Base-by-base conservation (phyloP, 2,329 filamentous ascomycete species). In the Epichloe uncinata region DNA sequence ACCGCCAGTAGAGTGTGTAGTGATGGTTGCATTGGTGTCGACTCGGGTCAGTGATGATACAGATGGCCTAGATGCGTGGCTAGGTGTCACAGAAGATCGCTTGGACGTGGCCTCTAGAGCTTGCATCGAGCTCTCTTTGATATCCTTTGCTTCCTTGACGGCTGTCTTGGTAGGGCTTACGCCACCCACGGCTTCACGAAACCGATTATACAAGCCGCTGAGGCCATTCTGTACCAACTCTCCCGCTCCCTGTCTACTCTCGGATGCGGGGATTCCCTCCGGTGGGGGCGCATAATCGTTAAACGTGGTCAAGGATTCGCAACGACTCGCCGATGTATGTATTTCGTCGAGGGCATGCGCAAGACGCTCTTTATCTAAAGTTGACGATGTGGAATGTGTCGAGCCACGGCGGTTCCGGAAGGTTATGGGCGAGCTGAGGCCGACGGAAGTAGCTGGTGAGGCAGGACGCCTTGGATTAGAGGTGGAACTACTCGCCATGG, bases 301-400 rank as follows among this genome's bases (percentile, higher is more conserved):
- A 68, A 97, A 97, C 8, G 89, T 94, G 2, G 91, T 97, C 45
- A 97, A 74, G 35, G 82, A 79, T 54, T 85, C 85, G 35, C 86
- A 86, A 63, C 87, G 85, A 61, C 86, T 94, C n/a, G 90, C 89
- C 5, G 86, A 82, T 47, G 75, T 88, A 66, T 96, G 91, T 57
- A 96, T 95, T 59, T 87, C 83, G 66, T 95, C 85, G 53, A 96
- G 79, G 16, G 84, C 79, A 54, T 87, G 79, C 35, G 85, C 81
- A 37, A 91, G 74, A 51, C 86, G 82, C 54, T 88, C 85, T 61
- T 80, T 85, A 63, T 90, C 85, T 52, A 66, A 54, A 34, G 60
- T 59, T 35, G 66, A 67, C 36, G 71, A 69, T 51, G 69, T 61
- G 7, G 71, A 71, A 52, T 62, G 62, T 52, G 69, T 59, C 33